Conservation (phyloP, 75 land plant species). For the Pinus tabuliformis region DNA sequence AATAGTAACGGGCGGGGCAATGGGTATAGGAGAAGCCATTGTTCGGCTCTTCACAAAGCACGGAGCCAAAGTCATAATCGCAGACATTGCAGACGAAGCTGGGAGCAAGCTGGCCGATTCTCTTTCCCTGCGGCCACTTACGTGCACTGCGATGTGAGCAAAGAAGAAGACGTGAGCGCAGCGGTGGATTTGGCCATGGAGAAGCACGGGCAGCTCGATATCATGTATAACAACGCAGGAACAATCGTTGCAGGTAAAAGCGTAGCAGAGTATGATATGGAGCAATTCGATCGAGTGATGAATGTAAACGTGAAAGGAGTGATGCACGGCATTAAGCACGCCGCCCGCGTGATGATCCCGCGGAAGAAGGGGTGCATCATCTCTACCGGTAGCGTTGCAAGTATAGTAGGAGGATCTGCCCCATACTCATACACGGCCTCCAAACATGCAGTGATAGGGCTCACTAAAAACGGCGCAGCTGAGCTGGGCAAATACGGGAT, state of each 20-base stretch:
- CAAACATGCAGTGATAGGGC: conserved; percentile 8
- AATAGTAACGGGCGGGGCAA: conserved; percentile 61
- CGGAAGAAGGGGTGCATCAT: conserved; percentile 25
- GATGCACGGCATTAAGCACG: conserved; percentile 68
- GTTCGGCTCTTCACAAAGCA: conserved; percentile 35
- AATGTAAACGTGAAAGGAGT: conserved; percentile 51
- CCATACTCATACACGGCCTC: background rate
- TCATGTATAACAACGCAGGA: conserved; percentile 69
- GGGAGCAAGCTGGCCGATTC: conserved; percentile 27
- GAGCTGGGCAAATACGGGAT: too few species aligned
- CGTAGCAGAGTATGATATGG: conserved; percentile 43
- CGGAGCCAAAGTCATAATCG: conserved; percentile 52
- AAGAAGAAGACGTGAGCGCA: conserved; percentile 31
- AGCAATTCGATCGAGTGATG: conserved; percentile 45
- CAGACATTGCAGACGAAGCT: conserved; percentile 24
- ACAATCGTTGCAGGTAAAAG: conserved; percentile 13
- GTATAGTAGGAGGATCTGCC: background rate
- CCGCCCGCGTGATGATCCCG: conserved; percentile 69
- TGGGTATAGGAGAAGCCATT: conserved; percentile 52
- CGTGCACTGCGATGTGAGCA: conserved; percentile 48
- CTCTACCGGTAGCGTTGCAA: background rate
- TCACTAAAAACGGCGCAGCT: too few species aligned
- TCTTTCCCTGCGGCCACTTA: conserved; percentile 40
- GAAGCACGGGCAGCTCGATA: conserved; percentile 41
- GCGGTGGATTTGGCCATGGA: conserved; percentile 42